Percentiles rank a stretch among this genome's conserved stretches.
Evolutionary conservation across 768 basidiomycete genomes (phyloP).

Genomic region (Tricholomella constricta): DNA sequence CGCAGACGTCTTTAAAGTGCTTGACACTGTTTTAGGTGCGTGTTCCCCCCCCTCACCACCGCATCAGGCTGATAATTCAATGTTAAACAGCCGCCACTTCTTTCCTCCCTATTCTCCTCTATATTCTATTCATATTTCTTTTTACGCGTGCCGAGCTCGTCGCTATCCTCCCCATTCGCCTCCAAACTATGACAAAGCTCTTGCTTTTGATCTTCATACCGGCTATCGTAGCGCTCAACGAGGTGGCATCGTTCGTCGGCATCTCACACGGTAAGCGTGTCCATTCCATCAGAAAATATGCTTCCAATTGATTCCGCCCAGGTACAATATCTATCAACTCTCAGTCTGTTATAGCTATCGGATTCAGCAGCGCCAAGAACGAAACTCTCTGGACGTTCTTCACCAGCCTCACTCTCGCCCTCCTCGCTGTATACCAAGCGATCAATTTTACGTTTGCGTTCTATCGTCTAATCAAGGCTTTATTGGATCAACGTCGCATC

Average conservation of each 20-base stretch:
- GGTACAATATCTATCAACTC: slow-evolving; percentile 9
- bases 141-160: slow-evolving; percentile 55
- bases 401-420: slow-evolving; percentile 58
- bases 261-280: slow-evolving; percentile 52
- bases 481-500: slow-evolving; percentile 53
- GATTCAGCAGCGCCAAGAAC: slow-evolving; percentile 38
- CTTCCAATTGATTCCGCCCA: slow-evolving; percentile 3
- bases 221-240: slow-evolving; percentile 53
- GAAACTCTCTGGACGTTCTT: slow-evolving; percentile 57
- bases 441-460: slow-evolving; percentile 59
- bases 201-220: slow-evolving; percentile 58
- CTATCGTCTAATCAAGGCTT: slow-evolving; percentile 53
- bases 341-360: slow-evolving; percentile 32
- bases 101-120: slow-evolving; percentile 65
- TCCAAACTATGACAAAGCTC: slow-evolving; percentile 45
- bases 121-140: slow-evolving; percentile 61
- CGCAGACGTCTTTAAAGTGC: slow-evolving; percentile 44
- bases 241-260: slow-evolving; percentile 66
- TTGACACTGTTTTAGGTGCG: slow-evolving; percentile 68
- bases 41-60: slow-evolving; percentile 2
- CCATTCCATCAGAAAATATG: background rate
- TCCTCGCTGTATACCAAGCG: slow-evolving; percentile 60
- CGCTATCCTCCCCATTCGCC: slow-evolving; percentile 49
- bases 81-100: slow-evolving; percentile 51
- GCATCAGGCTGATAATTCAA: background rate